phyloP scores from a whole-genome alignment of 2,329 filamentous ascomycete genomes.

The Ophiocordyceps sinensis region DNA sequence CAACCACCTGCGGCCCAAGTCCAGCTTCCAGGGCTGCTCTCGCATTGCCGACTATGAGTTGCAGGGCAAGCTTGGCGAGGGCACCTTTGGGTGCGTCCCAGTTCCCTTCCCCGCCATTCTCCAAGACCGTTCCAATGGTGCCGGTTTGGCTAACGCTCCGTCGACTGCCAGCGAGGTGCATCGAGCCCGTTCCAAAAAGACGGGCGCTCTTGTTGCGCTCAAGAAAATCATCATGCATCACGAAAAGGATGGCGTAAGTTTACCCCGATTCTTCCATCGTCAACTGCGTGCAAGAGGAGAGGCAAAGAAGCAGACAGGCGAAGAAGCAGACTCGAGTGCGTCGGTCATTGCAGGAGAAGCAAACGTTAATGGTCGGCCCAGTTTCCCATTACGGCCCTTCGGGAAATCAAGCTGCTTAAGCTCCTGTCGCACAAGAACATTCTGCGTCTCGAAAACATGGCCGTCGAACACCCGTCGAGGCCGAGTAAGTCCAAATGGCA shows the following conservation, averaged over 20 bases:
- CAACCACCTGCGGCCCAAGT: slow-evolving; percentile 38
- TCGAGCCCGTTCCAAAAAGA: slow-evolving; percentile 66
- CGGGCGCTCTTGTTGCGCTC: slow-evolving; percentile 64
- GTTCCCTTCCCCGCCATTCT: too few species aligned
- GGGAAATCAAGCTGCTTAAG: slow-evolving; percentile 96
- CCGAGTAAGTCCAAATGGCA: slow-evolving; percentile 34
- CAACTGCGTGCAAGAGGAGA: too few species aligned
- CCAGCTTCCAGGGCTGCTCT: slow-evolving; percentile 71
- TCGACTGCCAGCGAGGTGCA: slow-evolving; percentile 60
- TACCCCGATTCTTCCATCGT: neutral
- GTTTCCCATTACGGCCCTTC: slow-evolving; percentile 95
- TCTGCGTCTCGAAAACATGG: slow-evolving; percentile 84
- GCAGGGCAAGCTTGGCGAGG: slow-evolving; percentile 75
- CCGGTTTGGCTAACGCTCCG: neutral
- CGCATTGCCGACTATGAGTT: slow-evolving; percentile 69
- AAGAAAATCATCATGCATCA: slow-evolving; percentile 99
- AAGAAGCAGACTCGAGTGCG: too few species aligned
- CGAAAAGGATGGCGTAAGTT: slow-evolving; percentile 80
- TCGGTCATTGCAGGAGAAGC: too few species aligned
- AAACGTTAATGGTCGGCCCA: slow-evolving; percentile 15
- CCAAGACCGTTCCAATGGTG: neutral
- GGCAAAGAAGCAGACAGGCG: too few species aligned
- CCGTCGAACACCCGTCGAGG: slow-evolving; percentile 61
- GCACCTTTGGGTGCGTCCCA: slow-evolving; percentile 67
- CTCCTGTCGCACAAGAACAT: slow-evolving; percentile 86